Percentiles rank a stretch among this genome's conserved stretches.
Conservation (phyloP, 371 early-diverging fungal species). For the Apophysomyces trapeziformis region DNA sequence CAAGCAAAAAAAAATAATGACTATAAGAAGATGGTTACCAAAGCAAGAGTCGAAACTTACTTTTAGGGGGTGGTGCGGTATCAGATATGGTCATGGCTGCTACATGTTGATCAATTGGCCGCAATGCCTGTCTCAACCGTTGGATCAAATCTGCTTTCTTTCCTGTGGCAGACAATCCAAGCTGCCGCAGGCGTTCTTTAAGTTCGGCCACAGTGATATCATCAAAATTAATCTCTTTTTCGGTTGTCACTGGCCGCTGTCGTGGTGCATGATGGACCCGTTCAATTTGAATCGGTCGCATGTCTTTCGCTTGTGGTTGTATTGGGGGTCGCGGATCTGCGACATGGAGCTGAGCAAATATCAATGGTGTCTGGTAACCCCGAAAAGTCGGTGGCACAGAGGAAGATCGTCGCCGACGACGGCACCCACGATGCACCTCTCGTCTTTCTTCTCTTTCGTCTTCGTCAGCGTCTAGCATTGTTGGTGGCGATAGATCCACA, state of each 20-base stretch:
- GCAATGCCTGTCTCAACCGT: constrained; percentile 53
- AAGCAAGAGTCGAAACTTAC: background rate
- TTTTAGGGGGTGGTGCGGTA: background rate
- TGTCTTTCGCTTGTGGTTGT: constrained; percentile 3
- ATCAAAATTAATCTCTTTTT: constrained; percentile 51
- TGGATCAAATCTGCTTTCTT: constrained; percentile 66
- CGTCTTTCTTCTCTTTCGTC: constrained; percentile 19
- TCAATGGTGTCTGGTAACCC: constrained; percentile 19
- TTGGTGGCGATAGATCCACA: background rate
- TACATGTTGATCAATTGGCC: constrained; percentile 8
- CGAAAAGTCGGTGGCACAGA: constrained; percentile 38
- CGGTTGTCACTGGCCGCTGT: constrained; percentile 5
- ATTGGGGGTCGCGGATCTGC: constrained; percentile 32
- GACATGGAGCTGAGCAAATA: constrained; percentile 37
- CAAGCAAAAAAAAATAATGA: constrained; percentile 1
- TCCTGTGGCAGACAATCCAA: constrained; percentile 63
- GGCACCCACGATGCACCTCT: constrained; percentile 9
- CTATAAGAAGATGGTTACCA: background rate
- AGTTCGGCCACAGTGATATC: constrained; percentile 75
- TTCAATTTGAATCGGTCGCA: constrained; percentile 7
- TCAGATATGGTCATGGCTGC: constrained; percentile 4
- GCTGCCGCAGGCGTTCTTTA: constrained; percentile 66
- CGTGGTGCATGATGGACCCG: constrained; percentile 14
- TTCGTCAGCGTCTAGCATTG: background rate
- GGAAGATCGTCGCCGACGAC: constrained; percentile 30